Evolutionary conservation across 495 filamentous ascomycete species (phyloP), one percentile per base, ranked within the genome.

Genomic region (Lophiotrema nucula): DNA sequence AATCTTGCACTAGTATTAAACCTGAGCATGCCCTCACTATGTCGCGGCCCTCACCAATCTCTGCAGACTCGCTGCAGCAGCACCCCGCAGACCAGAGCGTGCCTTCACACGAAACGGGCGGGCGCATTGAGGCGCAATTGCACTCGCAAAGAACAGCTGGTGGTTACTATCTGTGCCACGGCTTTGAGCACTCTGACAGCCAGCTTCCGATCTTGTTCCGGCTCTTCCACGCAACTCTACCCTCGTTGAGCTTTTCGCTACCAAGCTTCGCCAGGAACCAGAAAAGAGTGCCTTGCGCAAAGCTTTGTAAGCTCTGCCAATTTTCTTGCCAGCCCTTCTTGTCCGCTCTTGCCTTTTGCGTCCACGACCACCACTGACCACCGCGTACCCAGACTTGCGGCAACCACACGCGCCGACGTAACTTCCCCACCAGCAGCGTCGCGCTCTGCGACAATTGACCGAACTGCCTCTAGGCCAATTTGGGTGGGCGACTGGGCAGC

Each of bases 401-500:
- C n/a, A n/a, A n/a, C n/a, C n/a, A n/a, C n/a, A n/a, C n/a, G n/a
- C n/a, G n/a, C n/a, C n/a, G n/a, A n/a, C n/a, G n/a, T n/a, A n/a
- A n/a, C n/a, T n/a, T n/a, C n/a, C n/a, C n/a, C n/a, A n/a, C n/a
- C n/a, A n/a, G n/a, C n/a, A n/a, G n/a, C n/a, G n/a, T n/a, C n/a
- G n/a, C n/a, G n/a, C n/a, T n/a, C n/a, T n/a, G n/a, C n/a, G n/a
- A n/a, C n/a, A n/a, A n/a, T n/a, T n/a, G n/a, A n/a, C n/a, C n/a
- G n/a, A n/a, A n/a, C n/a, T n/a, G 27, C 61, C 25, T 39, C 47
- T 52, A 48, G 31, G 35, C 46, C 45, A 42, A 18, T 61, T 46
- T 47, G 37, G 76, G 76, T 76, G 74, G 77, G 76, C 76, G 75
- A 78, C 76, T 81, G 77, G 77, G 78, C 78, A 74, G 63, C 37